Percentiles rank a stretch among this genome's conserved stretches.
Conservation (phyloP, 2,329 filamentous ascomycete species). For the Calonectria naviculata region DNA sequence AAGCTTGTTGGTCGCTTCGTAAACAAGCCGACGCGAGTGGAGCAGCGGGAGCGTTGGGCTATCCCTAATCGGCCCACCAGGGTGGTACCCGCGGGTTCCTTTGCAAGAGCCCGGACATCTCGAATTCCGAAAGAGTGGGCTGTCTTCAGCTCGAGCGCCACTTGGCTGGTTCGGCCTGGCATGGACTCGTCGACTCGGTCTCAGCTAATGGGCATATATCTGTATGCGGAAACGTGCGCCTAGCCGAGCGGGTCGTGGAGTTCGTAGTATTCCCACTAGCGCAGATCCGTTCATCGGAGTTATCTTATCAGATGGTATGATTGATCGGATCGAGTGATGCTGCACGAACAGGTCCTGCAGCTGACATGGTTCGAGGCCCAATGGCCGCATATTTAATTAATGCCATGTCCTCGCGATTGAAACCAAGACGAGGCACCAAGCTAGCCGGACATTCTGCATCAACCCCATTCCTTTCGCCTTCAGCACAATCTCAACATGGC, state of each 20-base stretch:
- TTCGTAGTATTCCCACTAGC: neutral
- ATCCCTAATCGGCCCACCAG: neutral
- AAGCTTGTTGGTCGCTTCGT: constrained; percentile 1
- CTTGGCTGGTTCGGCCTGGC: neutral
- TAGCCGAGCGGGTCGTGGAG: constrained; percentile 3
- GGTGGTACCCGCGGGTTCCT: neutral
- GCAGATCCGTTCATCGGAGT: neutral
- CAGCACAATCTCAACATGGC: neutral
- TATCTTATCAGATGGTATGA: neutral
- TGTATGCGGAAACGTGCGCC: neutral
- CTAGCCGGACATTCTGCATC: too few relatives aligned
- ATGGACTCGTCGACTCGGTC: neutral
- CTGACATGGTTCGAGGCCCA: neutral
- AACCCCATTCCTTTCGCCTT: neutral
- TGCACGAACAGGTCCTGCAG: neutral
- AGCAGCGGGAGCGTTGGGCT: neutral
- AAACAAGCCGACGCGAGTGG: neutral
- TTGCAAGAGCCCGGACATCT: neutral
- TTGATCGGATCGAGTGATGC: neutral
- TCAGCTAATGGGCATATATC: neutral
- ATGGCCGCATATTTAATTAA: neutral
- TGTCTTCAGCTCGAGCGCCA: neutral
- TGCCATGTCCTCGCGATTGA: neutral
- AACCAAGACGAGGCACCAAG: too few relatives aligned
- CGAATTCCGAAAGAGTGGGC: neutral